phyloP scores from a whole-genome alignment of 805 yeast genomes.

The Yamadazyma endophytica region DNA sequence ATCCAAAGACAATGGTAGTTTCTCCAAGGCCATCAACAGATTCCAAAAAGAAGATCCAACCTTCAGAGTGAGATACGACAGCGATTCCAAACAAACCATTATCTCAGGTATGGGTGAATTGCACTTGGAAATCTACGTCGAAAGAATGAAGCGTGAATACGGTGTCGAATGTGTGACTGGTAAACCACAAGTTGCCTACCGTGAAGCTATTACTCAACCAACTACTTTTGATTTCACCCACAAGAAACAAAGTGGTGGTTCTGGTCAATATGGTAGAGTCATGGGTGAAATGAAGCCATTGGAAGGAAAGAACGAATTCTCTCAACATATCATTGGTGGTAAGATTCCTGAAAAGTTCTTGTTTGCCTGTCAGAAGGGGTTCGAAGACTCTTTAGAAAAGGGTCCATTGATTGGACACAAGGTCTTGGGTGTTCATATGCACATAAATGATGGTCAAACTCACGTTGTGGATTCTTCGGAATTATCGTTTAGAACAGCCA shows the following conservation, averaged over 20 bases:
- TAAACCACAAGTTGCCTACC: constrained; percentile 95
- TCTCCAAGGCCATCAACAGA: constrained; percentile 94
- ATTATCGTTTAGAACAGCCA: constrained; percentile 90
- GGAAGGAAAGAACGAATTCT: constrained; percentile 69
- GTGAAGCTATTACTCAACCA: constrained; percentile 79
- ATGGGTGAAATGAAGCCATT: constrained; percentile 73
- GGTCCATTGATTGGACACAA: constrained; percentile 96
- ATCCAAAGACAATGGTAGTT: constrained; percentile 78
- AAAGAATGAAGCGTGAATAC: constrained; percentile 96
- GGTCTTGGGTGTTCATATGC: constrained; percentile 90
- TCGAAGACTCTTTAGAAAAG: constrained; percentile 89
- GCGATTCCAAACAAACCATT: constrained; percentile 89
- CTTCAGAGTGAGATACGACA: constrained; percentile 85
- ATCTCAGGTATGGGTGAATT: constrained; percentile 98
- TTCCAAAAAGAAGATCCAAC: constrained; percentile 99
- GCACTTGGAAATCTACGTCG: constrained; percentile 95
- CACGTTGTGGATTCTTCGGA: constrained; percentile 98
- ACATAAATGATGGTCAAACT: constrained; percentile 93
- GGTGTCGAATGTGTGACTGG: constrained; percentile 94
- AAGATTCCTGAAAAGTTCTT: constrained; percentile 93
- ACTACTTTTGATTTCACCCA: constrained; percentile 89
- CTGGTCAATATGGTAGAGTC: constrained; percentile 98
- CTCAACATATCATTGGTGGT: constrained; percentile 92
- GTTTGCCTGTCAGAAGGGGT: constrained; percentile 92
- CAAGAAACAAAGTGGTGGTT: constrained; percentile 98